Conservation (phyloP, 2,329 filamentous ascomycete genomes). For the Neophaeococcomyces aloes region DNA sequence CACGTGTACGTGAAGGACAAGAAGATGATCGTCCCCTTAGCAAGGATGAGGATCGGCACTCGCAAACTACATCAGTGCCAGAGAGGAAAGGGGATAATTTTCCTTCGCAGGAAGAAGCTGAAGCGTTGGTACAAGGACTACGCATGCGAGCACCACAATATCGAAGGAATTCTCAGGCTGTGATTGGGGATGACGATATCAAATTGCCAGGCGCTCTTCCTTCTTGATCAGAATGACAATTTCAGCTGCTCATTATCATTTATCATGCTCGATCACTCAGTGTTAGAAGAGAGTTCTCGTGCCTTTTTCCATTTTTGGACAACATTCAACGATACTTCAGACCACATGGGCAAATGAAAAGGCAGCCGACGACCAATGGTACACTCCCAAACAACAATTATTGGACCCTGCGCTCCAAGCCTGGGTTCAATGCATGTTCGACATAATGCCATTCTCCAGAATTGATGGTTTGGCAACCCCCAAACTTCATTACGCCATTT, state of each 20-base stretch:
- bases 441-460: no score
- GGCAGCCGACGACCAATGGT: no score
- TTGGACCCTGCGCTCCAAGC: no score
- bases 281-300: no score
- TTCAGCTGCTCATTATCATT: neutral
- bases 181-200: conserved; percentile 3
- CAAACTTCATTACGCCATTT: neutral
- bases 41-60: conserved; percentile 19
- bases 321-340: no score
- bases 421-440: no score
- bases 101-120: conserved; percentile 21
- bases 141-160: conserved; percentile 1
- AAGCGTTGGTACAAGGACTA: conserved; percentile 9
- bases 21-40: conserved; percentile 19
- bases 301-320: no score
- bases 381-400: no score
- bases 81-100: conserved; percentile 24
- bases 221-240: neutral
- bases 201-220: conserved; percentile 7
- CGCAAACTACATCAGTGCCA: conserved; percentile 24
- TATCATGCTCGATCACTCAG: no score
- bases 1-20: conserved; percentile 34
- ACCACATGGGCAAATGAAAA: no score
- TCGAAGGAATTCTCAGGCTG: neutral
- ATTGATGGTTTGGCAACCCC: no score